phyloP scores from a whole-genome alignment of 768 basidiomycete genomes.

The Russula foetens region DNA sequence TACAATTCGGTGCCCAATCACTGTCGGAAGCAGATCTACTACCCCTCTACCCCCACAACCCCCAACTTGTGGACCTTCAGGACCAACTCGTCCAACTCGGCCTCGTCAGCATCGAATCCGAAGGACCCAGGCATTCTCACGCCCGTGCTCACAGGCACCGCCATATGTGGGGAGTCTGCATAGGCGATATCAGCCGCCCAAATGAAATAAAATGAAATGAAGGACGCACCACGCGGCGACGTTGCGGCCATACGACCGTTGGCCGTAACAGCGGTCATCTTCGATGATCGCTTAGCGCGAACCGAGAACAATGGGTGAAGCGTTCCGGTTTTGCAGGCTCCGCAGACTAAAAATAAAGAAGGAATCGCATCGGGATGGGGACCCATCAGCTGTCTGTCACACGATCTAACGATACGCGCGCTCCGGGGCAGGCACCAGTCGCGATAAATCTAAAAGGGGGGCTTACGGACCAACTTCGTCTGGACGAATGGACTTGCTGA shows the following conservation, averaged over 20 bases:
- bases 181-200: background rate
- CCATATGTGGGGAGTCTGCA: background rate
- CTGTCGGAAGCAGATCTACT: no score
- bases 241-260: slow-evolving; percentile 13
- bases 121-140: slow-evolving; percentile 8
- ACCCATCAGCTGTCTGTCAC: background rate
- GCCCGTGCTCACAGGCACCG: background rate
- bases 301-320: slow-evolving; percentile 48
- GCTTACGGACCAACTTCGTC: slow-evolving; percentile 49
- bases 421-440: background rate
- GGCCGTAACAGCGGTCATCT: background rate
- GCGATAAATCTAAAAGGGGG: background rate
- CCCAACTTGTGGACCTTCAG: background rate
- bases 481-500: slow-evolving; percentile 62
- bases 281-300: slow-evolving; percentile 6
- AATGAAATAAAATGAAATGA: background rate
- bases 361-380: no score
- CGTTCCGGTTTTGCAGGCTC: slow-evolving; percentile 51
- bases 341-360: slow-evolving; percentile 43
- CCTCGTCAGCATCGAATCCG: background rate
- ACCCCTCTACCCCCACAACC: background rate
- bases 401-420: background rate
- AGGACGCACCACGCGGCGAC: slow-evolving; percentile 12
- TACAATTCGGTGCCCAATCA: no score
- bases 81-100: background rate